Base-by-base conservation (phyloP, 2,329 filamentous ascomycete genomes). In the Paraphaeosphaeria minitans region DNA sequence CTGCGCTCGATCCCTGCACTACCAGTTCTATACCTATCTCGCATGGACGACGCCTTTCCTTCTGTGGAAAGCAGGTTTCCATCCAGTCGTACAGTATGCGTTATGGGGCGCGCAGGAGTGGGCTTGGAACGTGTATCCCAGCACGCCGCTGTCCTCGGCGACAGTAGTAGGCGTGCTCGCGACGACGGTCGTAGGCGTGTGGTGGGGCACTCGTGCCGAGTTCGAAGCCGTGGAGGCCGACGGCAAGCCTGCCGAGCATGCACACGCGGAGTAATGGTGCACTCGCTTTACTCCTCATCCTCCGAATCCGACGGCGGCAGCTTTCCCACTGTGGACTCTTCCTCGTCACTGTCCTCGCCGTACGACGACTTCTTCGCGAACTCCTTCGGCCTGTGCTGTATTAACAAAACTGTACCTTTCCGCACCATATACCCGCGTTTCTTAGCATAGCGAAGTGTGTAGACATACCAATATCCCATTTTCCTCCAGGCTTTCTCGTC, bases 111-210 rank as follows among this genome's bases (percentile, higher is more conserved):
- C 86, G 59, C 93, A 97, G 77, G 93, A 97, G 76, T 93, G 90
- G 88, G 92, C 91, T 13, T 97, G 93, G 93, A 96, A 97, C 68
- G 87, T 93, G 10, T 97, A 90, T 73, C 93, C 93, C n/a, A 96
- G 92, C 73, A 90, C 88, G 35, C 77, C 82, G 55, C 63, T 73
- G 37, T 91, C 88, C 74, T 91, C 89, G 6, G 76, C 78, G 62
- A 79, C 84, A 6, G 93, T 93, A 9, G 90, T 99, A 14, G 83
- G 82, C 24, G 85, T 87, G 41, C 80, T 98, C 67, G 86, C 86
- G 19, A 72, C 85, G 13, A 90, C 90, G 16, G 87, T 94, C 1
- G 79, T 80, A 6, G 82, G 86, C 48, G 80, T 86, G 14, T 90
- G 89, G 83, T 78, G 81, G 64, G 86, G 85, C 3, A 83, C 84